Evolutionary conservation across 1,139 yeast genomes (phyloP).

Genomic region (Saccharomycopsis hybrid): DNA sequence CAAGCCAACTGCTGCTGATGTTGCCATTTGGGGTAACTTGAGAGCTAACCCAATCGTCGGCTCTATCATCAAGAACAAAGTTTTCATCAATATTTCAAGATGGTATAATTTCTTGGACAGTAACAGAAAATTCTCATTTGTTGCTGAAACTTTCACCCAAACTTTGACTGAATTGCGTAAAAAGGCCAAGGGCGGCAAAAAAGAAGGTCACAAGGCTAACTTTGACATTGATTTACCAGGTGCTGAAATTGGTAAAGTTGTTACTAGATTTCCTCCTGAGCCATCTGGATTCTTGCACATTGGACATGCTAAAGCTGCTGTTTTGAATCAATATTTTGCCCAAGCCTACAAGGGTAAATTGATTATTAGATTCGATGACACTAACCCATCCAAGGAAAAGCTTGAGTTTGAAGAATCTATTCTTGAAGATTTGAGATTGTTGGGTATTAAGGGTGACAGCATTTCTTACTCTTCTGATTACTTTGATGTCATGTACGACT

Average conservation of each 20-base stretch:
- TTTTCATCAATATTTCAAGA: constrained; percentile 80
- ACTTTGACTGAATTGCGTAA: constrained; percentile 71
- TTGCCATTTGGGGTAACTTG: constrained; percentile 89
- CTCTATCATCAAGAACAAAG: constrained; percentile 77
- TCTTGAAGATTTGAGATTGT: constrained; percentile 76
- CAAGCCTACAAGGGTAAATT: constrained; percentile 89
- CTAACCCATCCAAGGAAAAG: constrained; percentile 94
- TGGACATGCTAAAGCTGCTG: constrained; percentile 97
- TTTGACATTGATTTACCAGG: constrained; percentile 88
- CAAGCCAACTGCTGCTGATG: constrained; percentile 65
- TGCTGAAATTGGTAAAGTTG: constrained; percentile 89
- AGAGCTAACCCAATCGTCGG: constrained; percentile 92
- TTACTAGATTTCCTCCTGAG: constrained; percentile 94
- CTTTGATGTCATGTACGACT: constrained; percentile 83
- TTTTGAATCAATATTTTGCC: constrained; percentile 92
- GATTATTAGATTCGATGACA: constrained; percentile 93
- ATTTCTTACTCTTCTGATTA: constrained; percentile 89
- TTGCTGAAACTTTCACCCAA: constrained; percentile 61
- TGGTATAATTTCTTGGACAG: constrained; percentile 82
- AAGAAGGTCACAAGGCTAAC: constrained; percentile 80
- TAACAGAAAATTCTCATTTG: constrained; percentile 60
- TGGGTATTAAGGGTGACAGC: constrained; percentile 87
- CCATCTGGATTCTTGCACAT: constrained; percentile 56
- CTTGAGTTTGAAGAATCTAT: constrained; percentile 88
- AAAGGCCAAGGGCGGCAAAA: constrained; percentile 56